Base-by-base conservation (phyloP, 305 asterid species). In the Fraxinus greggii region DNA sequence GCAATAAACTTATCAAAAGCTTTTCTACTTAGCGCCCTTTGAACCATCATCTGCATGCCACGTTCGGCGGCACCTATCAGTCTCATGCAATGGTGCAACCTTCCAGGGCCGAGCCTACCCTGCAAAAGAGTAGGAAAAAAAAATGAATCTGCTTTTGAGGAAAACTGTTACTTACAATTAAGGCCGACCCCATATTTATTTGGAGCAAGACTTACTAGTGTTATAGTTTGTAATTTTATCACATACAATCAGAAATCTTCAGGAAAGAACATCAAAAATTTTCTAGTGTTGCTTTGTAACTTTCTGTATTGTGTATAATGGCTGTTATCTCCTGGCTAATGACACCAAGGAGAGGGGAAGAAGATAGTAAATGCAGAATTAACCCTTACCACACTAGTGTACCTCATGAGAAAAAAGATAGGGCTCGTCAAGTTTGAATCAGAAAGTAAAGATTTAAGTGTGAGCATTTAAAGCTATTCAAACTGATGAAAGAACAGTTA, bases 41-140 rank as follows among this genome's bases (percentile, higher is more conserved):
- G 95, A 82, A 93, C 83, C 92, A 95, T 90, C 92, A 94, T 75
- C 88, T 89, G 93, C 97, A 94, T 93, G 69, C 97, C 99, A 17
- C 99, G 97, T 85, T 95, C 98, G n/a, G 99, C 98, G 72, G 97
- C 95, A 13, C 99, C 98, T 40, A 95, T 93, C 82, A 90, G 81
- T 86, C 99, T 94, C 99, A 95, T 94, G 94, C 98, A 95, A 85
- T 95, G 99, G 88, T 94, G 98, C 86, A 95, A 80, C 88, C 98
- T 91, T 83, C 98, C 99, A 0, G 99, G 99, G 72, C 99, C 99
- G 76, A 95, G 88, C 87, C 99, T 87, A 80, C 99, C 99, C 99
- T 95, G 90, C 77, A 51, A 85, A 70, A 35, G 78, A 77, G 78
- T 40, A 56, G 21, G 78, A 81, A 86, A 84, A 67, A 35, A 73